Base-by-base conservation (phyloP, 805 yeast species). In the Wickerhamomyces kurtzmanii region DNA sequence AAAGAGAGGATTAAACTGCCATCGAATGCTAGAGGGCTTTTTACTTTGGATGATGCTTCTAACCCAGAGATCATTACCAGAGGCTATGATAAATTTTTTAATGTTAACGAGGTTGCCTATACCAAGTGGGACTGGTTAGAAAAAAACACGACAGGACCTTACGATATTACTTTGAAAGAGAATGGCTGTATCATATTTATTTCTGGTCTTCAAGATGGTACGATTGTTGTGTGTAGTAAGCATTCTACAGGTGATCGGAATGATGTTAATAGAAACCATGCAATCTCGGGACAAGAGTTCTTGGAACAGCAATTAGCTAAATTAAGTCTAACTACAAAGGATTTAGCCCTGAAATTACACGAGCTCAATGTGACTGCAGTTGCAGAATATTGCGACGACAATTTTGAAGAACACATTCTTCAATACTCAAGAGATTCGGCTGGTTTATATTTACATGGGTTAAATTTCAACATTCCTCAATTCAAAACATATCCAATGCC, bases 81-180 rank as follows among this genome's bases (percentile, higher is more conserved):
- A 40, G 98, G 99, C 0, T 91, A 91, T 49, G 91, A 91, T 53
- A 91, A 91, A 55, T 91, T 91, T 53, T 91, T 85, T 67, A 89
- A 82, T 46, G 59, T 85, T 4, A 70, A 63, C 36, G 98, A 91
- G 49, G 62, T 68, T 2, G 38, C 54, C 0, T 37, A 37, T 5
- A 78, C 94, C 1, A 65, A 59, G 33, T 62, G 73, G 60, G 54
- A 52, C 0, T 43, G 48, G 39, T 46, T 86, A 5, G 40, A 44
- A n/a, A 26, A 38, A 1, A 41, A 59, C 18, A 77, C 91, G 0
- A 18, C 22, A 5, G 96, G 95, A 0, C 96, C 96, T 0, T 91
- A 79, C 49, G 70, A 68, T 12, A 69, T 86, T 3, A 75, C 96
- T 0, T 61, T 78, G 20, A 91, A 91, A 48, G 93, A 93, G 32